Evolutionary conservation across 129 eudicot genomes (phyloP).

Genomic region (Mikania micrantha): DNA sequence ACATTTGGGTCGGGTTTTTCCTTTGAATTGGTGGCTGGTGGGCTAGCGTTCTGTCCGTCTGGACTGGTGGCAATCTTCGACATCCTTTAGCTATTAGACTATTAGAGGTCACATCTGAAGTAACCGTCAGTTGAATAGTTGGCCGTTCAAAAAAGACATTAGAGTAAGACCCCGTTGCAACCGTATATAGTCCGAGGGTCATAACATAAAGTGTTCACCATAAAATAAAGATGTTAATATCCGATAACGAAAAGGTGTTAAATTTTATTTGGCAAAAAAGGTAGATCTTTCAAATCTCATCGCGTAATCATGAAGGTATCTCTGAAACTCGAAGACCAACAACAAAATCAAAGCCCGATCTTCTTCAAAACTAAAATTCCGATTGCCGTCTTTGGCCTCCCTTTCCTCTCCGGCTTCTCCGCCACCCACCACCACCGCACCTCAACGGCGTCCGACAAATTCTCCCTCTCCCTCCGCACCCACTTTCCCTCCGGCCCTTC

Average conservation of each 20-base stretch:
- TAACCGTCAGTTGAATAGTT: no score
- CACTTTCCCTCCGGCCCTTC: constrained; percentile 77
- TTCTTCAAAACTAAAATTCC: constrained; percentile 85
- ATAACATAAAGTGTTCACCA: no score
- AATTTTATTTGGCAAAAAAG: background rate
- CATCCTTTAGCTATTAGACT: no score
- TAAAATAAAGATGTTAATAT: no score
- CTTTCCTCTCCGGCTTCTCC: constrained; percentile 72
- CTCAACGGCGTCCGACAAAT: constrained; percentile 10
- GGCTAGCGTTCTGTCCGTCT: no score
- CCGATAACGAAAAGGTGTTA: background rate
- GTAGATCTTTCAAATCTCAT: background rate
- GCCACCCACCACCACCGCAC: constrained; percentile 67
- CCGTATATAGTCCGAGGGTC: no score
- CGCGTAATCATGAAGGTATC: constrained; percentile 53
- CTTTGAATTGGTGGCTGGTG: no score
- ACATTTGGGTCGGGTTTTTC: no score
- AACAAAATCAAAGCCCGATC: constrained; percentile 37
- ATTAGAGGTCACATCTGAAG: no score
- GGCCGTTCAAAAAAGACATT: no score
- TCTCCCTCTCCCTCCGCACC: constrained; percentile 77
- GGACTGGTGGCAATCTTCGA: no score
- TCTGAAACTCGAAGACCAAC: constrained; percentile 55
- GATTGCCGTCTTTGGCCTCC: constrained; percentile 66
- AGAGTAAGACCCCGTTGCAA: no score